These are phyloP conservation scores for Xylaria sp. DNA, from an alignment of 2,329 filamentous ascomycete genomes.

Conservation along the genomic window DNA sequence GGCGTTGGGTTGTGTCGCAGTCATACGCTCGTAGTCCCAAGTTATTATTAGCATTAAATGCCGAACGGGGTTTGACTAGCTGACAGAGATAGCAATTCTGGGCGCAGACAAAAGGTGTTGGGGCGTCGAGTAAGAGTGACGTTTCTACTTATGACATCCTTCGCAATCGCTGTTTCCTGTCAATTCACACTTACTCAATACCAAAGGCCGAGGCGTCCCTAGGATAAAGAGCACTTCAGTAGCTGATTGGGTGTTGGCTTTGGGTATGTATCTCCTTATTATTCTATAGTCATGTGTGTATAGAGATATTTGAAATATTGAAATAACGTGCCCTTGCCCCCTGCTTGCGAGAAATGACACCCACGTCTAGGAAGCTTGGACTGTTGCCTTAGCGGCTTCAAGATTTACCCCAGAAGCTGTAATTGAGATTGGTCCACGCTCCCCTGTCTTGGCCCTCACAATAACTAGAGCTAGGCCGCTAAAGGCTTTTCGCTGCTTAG, in stretches of 20 bases:
- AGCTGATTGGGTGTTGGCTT: not conserved
- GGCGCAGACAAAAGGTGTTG: no score
- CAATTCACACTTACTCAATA: not conserved
- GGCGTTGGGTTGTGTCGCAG: no score
- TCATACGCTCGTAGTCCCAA: no score
- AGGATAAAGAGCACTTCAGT: not conserved
- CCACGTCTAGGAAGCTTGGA: not conserved
- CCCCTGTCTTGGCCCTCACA: slow-evolving; percentile 40
- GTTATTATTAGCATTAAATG: no score
- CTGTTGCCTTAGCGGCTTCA: slow-evolving; percentile 8
- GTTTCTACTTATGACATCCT: no score
- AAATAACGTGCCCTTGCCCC: not conserved
- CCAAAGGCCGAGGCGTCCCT: not conserved
- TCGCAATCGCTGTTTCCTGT: no score
- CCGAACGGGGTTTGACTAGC: no score
- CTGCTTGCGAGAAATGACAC: not conserved
- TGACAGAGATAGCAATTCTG: no score
- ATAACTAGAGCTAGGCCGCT: slow-evolving; percentile 49
- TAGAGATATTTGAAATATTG: not conserved
- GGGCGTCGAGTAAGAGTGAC: no score
- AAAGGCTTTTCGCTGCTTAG: slow-evolving; percentile 46
- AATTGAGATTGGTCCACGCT: slow-evolving; percentile 30
- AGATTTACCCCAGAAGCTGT: slow-evolving; percentile 27
- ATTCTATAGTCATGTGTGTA: not conserved
- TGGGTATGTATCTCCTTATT: not conserved